phyloP scores from a whole-genome alignment of 2,329 filamentous ascomycete species.

The Colletotrichum musicola region DNA sequence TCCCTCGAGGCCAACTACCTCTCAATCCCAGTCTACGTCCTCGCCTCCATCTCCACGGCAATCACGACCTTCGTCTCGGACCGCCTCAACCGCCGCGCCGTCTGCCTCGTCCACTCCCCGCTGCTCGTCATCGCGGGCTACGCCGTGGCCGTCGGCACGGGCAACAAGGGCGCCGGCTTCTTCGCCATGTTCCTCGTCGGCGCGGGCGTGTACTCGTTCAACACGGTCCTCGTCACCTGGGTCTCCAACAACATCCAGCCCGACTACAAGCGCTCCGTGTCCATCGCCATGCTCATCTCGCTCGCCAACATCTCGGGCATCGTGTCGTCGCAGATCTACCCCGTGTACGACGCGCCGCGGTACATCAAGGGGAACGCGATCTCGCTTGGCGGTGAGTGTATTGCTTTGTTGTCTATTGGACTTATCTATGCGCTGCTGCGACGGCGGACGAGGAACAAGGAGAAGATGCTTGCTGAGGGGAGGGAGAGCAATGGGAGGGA shows the following conservation, averaged over 20 bases:
- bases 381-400: constrained; percentile 5
- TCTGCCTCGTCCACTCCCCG: not conserved
- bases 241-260: constrained; percentile 30
- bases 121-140: constrained; percentile 15
- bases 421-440: not conserved
- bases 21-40: constrained; percentile 75
- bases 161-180: not conserved
- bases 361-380: not conserved
- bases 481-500: constrained; percentile 11
- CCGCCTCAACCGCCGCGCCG: constrained; percentile 41
- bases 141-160: constrained; percentile 14
- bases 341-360: not conserved
- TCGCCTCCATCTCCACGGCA: constrained; percentile 61
- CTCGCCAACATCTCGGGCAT: constrained; percentile 33
- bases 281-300: constrained; percentile 29
- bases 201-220: constrained; percentile 1
- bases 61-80: not conserved
- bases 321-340: constrained; percentile 25
- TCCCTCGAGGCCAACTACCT: constrained; percentile 70
- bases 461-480: not conserved
- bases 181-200: constrained; percentile 4
- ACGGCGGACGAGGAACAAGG: not conserved
- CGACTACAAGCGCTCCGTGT: constrained; percentile 37
- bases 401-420: not conserved
- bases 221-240: constrained; percentile 31